phyloP scores from a whole-genome alignment of 768 basidiomycete genomes.

The Suillus plorans region DNA sequence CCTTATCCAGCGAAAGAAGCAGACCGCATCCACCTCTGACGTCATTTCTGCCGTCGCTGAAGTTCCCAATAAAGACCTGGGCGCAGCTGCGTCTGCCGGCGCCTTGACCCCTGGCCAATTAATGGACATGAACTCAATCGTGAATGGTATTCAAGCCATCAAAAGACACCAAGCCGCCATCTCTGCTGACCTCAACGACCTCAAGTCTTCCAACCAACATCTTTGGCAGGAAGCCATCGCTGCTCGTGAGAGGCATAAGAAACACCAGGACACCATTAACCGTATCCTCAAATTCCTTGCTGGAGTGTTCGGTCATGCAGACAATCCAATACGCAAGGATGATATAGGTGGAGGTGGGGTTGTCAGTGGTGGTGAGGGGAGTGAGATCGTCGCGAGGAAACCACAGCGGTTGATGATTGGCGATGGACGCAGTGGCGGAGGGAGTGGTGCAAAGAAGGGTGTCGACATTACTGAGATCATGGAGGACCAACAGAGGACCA shows the following conservation, averaged over 20 bases:
- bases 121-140: conserved; percentile 75
- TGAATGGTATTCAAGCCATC: conserved; percentile 81
- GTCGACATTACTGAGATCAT: conserved; percentile 36
- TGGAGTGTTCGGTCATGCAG: conserved; percentile 74
- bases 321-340: conserved; percentile 37
- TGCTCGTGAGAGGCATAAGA: conserved; percentile 78
- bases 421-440: conserved; percentile 35
- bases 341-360: conserved; percentile 34
- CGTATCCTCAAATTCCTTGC: conserved; percentile 94
- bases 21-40: conserved; percentile 38
- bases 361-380: conserved; percentile 23
- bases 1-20: conserved; percentile 85
- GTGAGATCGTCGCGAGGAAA: conserved; percentile 40
- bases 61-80: conserved; percentile 14
- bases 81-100: conserved; percentile 19
- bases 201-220: conserved; percentile 83
- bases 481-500: conserved; percentile 39
- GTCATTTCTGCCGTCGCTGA: conserved; percentile 19
- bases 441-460: conserved; percentile 24
- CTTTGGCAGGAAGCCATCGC: conserved; percentile 92
- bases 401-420: conserved; percentile 69
- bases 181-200: conserved; percentile 81
- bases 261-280: conserved; percentile 95
- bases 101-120: conserved; percentile 47
- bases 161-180: conserved; percentile 93